Evolutionary conservation across 805 yeast species (phyloP), one percentile per base, ranked within the genome.

Genomic region (Maudiozyma bulderi): DNA sequence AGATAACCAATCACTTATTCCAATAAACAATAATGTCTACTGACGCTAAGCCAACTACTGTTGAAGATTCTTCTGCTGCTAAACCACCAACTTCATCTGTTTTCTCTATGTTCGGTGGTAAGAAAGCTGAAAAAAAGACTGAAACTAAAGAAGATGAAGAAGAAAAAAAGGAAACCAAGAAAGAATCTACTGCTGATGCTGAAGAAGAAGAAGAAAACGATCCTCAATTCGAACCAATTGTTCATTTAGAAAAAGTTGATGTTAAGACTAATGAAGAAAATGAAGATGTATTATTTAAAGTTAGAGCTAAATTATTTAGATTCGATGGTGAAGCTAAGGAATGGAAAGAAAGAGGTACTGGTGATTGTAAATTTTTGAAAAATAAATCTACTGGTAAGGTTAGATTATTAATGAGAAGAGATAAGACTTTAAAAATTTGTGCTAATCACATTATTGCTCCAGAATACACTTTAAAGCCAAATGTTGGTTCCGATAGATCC

Each of bases 341-440:
- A 73, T 93, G 99, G 99, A 93, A 93, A 71, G 99, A 93, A 77
- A 86, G 99, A 76, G 99, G 99, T 61, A 88, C 96, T 35, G 99
- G 99, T 64, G 99, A 93, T 65, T 96, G 89, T 61, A 88, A 93
- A 73, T 87, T 93, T 71, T 80, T 93, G 67, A 77, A 91, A 74
- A 96, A 91, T 75, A 89, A 88, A 70, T 72, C 73, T 53, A 74
- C 87, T 51, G 77, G 79, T 51, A 90, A 88, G 73, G 87, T 86
- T 55, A 84, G 99, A 75, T 71, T 93, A 57, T 76, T 93, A 66
- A 93, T 93, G 99, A 88, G 99, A 81, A 88, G 99, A 76, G 99
- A 93, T 75, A 91, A 91, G 77, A 93, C 98, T 49, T 79, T 93
- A 67, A 93, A 93, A 78, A 84, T 93, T 64, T 93, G 99, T 72